phyloP scores from a whole-genome alignment of 352 stramenopile species.

The Phytophthora multivora region DNA sequence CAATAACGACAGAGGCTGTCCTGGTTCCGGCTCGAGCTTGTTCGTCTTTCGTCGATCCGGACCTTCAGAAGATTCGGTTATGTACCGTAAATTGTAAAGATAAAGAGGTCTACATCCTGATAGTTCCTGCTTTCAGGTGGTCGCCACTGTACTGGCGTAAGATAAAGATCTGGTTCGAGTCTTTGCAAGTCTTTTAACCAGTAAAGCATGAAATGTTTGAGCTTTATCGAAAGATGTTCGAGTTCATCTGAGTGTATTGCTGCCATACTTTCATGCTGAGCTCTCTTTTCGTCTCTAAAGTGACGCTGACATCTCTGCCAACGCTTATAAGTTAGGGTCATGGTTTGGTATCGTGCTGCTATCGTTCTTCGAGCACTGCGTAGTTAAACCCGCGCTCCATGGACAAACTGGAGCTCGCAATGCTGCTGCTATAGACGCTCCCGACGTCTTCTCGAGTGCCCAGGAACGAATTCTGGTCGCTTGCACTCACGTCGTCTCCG shows the following conservation, averaged over 20 bases:
- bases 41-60: constrained; percentile 26
- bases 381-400: constrained; percentile 40
- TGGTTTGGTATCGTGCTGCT: constrained; percentile 8
- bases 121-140: no score
- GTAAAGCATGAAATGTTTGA: no score
- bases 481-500: constrained; percentile 43
- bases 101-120: neutral
- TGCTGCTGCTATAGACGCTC: constrained; percentile 35
- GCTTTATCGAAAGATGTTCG: no score
- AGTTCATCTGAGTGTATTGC: constrained; percentile 14
- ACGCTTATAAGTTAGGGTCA: constrained; percentile 41
- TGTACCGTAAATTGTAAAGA: constrained; percentile 7
- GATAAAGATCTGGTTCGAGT: no score
- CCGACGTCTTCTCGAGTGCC: constrained; percentile 30
- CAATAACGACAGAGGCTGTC: constrained; percentile 13
- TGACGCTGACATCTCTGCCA: constrained; percentile 11
- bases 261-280: constrained; percentile 18
- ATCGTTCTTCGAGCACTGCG: constrained; percentile 35
- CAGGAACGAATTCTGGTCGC: constrained; percentile 49
- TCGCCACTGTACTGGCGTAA: no score
- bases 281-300: constrained; percentile 4
- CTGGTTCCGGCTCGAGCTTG: constrained; percentile 17
- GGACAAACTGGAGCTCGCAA: constrained; percentile 31
- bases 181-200: no score
- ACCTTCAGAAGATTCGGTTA: constrained; percentile 15